Evolutionary conservation across 2,329 filamentous ascomycete species (phyloP).

Genomic region (Aspergillus costaricaensis): DNA sequence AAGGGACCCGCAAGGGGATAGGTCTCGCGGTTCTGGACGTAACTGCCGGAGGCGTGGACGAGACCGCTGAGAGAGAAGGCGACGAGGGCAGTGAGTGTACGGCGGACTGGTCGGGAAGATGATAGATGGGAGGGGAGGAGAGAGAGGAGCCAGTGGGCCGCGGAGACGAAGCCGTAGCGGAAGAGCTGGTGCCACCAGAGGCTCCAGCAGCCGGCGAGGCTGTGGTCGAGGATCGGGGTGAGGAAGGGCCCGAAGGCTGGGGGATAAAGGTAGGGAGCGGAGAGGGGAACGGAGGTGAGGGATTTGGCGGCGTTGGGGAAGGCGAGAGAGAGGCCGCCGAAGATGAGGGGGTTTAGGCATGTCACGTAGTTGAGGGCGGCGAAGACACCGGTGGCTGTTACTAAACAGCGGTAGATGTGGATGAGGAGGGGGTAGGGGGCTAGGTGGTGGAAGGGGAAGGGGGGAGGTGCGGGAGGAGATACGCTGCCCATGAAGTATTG

Average conservation of each 20-base stretch:
- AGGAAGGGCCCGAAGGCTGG: slow-evolving; percentile 57
- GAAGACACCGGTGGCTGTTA: slow-evolving; percentile 61
- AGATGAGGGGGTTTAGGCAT: slow-evolving; percentile 62
- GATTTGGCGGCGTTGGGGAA: slow-evolving; percentile 58
- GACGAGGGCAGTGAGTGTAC: slow-evolving; percentile 27
- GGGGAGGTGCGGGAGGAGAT: slow-evolving; percentile 48
- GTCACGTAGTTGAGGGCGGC: slow-evolving; percentile 64
- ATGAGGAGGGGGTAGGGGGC: slow-evolving; percentile 45
- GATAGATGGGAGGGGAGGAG: slow-evolving; percentile 25
- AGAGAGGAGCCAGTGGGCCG: slow-evolving; percentile 43
- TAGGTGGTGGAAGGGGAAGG: slow-evolving; percentile 47
- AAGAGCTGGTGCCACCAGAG: slow-evolving; percentile 91
- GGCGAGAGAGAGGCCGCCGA: slow-evolving; percentile 53
- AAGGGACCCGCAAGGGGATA: slow-evolving; percentile 55
- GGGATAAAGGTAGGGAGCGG: slow-evolving; percentile 63
- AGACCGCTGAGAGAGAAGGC: slow-evolving; percentile 40
- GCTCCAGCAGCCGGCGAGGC: slow-evolving; percentile 80
- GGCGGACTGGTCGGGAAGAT: slow-evolving; percentile 22
- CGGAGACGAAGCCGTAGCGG: slow-evolving; percentile 57
- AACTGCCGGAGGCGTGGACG: slow-evolving; percentile 71
- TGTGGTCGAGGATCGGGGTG: slow-evolving; percentile 55
- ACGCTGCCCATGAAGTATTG: slow-evolving; percentile 70
- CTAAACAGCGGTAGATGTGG: slow-evolving; percentile 57
- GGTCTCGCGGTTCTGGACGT: slow-evolving; percentile 65
- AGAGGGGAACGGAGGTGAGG: slow-evolving; percentile 60